Base-by-base conservation (phyloP, 352 stramenopile species). In the Pythium rhizo-oryzae region DNA sequence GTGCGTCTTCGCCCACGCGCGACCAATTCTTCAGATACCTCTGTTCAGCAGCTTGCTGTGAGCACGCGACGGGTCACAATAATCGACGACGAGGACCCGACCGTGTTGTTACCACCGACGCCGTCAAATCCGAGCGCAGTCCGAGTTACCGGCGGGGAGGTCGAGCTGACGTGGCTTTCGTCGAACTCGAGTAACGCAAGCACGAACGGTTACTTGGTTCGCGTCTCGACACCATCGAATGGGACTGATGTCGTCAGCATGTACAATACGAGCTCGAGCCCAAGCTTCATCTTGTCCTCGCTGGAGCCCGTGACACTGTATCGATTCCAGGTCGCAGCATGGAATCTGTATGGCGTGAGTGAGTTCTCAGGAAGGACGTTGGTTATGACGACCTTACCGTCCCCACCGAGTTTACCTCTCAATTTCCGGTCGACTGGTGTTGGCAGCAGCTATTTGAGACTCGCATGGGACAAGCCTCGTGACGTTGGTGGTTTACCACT, bases 301-400 rank as follows among this genome's bases (percentile, higher is more conserved):
- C 72, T 91, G 3, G 25, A 59, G 13, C 47, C 80, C 8, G 33
- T n/a, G 35, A 81, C 62, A 19, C 11, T 64, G 16, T 89, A 86
- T 52, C 37, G 25, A 33, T 50, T 85, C 5, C 58, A 85, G 53
- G 59, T 90, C 8, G 78, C 78, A 18, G 71, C 73, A 28, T 90
- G 80, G 81, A 91, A 82, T 52, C 5, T 1, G 9, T 86, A 83
- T 43, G 83, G 83, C 4, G 19, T 72, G 5, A 81, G 83, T 0
- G 39, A 71, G 18, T 90, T 77, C 44, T 75, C 78, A 0, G 35
- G 56, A 44, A 19, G 28, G 0, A 19, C 76, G 4, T 62, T 69
- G 5, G 67, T 75, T 0, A 56, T 59, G 19, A 91, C 83, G 16
- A 86, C 37, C 0, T 50, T 59, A 7, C n/a, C 72, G 7, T 76